Base-by-base conservation (phyloP, 768 basidiomycete species). In the Hygrocybe coccinea region DNA sequence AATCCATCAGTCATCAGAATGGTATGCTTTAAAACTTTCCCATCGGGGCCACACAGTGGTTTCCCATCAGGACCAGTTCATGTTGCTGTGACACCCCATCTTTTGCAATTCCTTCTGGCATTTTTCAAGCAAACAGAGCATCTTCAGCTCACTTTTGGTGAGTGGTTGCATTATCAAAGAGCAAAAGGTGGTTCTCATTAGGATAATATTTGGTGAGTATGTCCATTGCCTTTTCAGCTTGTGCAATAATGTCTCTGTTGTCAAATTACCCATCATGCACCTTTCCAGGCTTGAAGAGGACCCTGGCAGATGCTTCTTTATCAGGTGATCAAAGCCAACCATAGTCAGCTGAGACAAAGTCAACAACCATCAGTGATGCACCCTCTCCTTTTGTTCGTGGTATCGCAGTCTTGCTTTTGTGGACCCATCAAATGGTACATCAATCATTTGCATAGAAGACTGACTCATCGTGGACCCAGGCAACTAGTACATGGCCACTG, bases 301-400 rank as follows among this genome's bases (percentile, higher is more conserved):
- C 57, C 2, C 53, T 45, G 5, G 62, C 61, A 29, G 8, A 43
- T 25, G 62, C 43, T 24, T 56, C 61, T 2, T 64, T 60, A 62
- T 70, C 59, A 1, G 24, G 55, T 14, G 64, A 68, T 12, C 11
- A 22, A 9, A 71, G 43, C 64, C 65, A 71, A 7, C 67, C 66
- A 56, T 64, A 69, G 33, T 71, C 67, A 3, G 69, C 59, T 1
- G 67, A 73, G 1, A 74, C 67, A 60, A 69, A 73, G 56, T 74
- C 65, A 0, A 68, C 64, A 17, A 73, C 63, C 70, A 73, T 74
- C 1, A 70, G 51, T 2, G 69, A 73, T 0, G 50, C 55, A 1
- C 72, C 54, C 21, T 74, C 71, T 5, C 72, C 72, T 49, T 75
- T 75, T 17, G 61, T 44, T 8, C 59, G 59, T 5, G 71, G 72